phyloP scores from a whole-genome alignment of 805 yeast genomes.

The Hanseniaspora vineae region DNA sequence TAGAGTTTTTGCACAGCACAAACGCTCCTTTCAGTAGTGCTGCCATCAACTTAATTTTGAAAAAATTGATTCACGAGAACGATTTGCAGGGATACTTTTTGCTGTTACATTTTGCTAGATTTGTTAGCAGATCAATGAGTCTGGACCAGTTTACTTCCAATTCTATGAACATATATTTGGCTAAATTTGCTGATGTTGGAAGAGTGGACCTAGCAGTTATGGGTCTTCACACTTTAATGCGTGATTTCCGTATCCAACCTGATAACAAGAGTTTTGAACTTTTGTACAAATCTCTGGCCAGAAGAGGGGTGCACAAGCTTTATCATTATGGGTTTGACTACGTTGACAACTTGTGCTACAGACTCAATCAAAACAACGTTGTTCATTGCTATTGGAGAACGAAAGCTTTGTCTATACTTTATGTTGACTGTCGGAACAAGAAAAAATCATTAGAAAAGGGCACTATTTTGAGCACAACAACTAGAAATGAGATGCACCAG shows the following conservation, averaged over 20 bases:
- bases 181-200: constrained; percentile 20
- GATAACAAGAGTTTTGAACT: constrained; percentile 21
- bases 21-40: constrained; percentile 16
- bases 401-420: constrained; percentile 15
- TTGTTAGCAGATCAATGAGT: background rate
- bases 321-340: constrained; percentile 14
- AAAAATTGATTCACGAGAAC: constrained; percentile 16
- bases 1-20: constrained; percentile 15
- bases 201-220: constrained; percentile 25
- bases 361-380: constrained; percentile 8
- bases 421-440: constrained; percentile 8
- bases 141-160: constrained; percentile 13
- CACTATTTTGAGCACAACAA: constrained; percentile 2
- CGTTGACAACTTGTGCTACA: constrained; percentile 13
- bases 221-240: constrained; percentile 21
- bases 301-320: constrained; percentile 22
- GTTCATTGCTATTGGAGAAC: constrained; percentile 15
- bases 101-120: constrained; percentile 11
- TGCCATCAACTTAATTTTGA: constrained; percentile 16
- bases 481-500: constrained; percentile 5
- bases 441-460: background rate
- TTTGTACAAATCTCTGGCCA: constrained; percentile 24
- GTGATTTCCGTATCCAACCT: constrained; percentile 19
- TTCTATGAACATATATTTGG: constrained; percentile 23
- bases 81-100: constrained; percentile 21